These are phyloP conservation scores for Cladosporium halotolerans DNA, from an alignment of 2,329 filamentous ascomycete species.

Conservation along the genomic window DNA sequence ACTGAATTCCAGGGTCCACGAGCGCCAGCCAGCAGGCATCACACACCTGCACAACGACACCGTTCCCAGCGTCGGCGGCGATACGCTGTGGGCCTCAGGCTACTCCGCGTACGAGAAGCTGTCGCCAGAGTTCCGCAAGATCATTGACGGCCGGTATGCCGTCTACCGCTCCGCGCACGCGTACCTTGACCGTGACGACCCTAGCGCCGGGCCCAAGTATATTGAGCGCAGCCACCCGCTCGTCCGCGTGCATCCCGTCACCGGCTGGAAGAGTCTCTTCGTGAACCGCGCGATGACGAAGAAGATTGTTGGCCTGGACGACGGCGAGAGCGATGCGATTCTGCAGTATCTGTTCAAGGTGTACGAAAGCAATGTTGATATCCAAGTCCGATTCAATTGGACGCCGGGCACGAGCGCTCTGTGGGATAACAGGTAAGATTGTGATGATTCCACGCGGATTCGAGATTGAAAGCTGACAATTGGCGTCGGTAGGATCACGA, in stretches of 20 bases:
- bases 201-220: slow-evolving; percentile 55
- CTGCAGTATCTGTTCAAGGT: slow-evolving; percentile 62
- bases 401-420: slow-evolving; percentile 59
- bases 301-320: slow-evolving; percentile 62
- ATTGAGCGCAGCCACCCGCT: slow-evolving; percentile 64
- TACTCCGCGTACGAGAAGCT: slow-evolving; percentile 69
- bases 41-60: slow-evolving; percentile 37
- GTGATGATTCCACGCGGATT: not conserved
- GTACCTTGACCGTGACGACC: slow-evolving; percentile 60
- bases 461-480: not conserved
- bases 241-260: slow-evolving; percentile 65
- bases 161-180: slow-evolving; percentile 61
- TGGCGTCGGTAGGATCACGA: slow-evolving; percentile 33
- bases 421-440: slow-evolving; percentile 57
- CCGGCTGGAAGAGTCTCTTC: slow-evolving; percentile 67
- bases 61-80: slow-evolving; percentile 58
- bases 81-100: slow-evolving; percentile 66
- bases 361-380: slow-evolving; percentile 62
- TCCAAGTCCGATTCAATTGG: slow-evolving; percentile 67
- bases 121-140: slow-evolving; percentile 61
- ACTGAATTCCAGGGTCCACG: slow-evolving; percentile 50
- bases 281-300: slow-evolving; percentile 66
- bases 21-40: slow-evolving; percentile 59
- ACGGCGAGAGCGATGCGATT: slow-evolving; percentile 62
- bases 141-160: slow-evolving; percentile 61